These are phyloP conservation scores for Ilyonectria destructans DNA, from an alignment of 2,329 filamentous ascomycete species.

Conservation along the genomic window DNA sequence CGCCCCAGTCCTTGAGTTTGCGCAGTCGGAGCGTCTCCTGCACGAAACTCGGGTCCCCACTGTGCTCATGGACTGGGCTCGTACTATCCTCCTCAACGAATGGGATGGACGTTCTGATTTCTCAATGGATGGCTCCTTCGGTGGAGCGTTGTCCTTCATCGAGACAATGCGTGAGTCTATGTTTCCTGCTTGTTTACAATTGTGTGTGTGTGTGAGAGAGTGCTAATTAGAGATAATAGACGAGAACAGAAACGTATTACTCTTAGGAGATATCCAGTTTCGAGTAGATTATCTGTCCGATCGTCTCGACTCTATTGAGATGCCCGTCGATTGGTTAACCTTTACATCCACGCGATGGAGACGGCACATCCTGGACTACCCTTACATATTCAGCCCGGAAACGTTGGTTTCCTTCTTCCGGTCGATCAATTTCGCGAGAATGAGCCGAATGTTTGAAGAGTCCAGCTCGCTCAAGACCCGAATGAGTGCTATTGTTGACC, in stretches of 20 bases:
- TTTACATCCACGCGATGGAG: slow-evolving; percentile 74
- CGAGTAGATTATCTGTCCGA: slow-evolving; percentile 83
- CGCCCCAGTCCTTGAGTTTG: slow-evolving; percentile 64
- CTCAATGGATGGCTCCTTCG: slow-evolving; percentile 79
- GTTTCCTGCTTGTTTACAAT: neutral
- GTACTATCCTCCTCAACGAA: slow-evolving; percentile 81
- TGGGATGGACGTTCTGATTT: slow-evolving; percentile 86
- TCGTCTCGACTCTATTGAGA: slow-evolving; percentile 80
- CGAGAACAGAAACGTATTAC: slow-evolving; percentile 74
- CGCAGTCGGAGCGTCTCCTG: slow-evolving; percentile 65
- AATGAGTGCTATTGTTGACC: slow-evolving; percentile 70
- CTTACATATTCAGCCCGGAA: slow-evolving; percentile 83
- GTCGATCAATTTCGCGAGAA: slow-evolving; percentile 87
- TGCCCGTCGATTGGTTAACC: slow-evolving; percentile 81
- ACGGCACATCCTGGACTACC: slow-evolving; percentile 84
- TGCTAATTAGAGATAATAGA: slow-evolving; percentile 60
- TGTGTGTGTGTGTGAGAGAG: neutral
- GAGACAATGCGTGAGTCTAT: slow-evolving; percentile 77
- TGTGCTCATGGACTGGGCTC: slow-evolving; percentile 79
- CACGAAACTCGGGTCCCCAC: slow-evolving; percentile 73
- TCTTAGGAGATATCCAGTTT: slow-evolving; percentile 80
- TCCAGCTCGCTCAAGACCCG: slow-evolving; percentile 72
- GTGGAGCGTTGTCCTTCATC: slow-evolving; percentile 84
- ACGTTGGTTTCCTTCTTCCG: slow-evolving; percentile 88
- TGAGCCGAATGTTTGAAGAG: slow-evolving; percentile 85